Evolutionary conservation across 1,284 basidiomycete species (phyloP).

Genomic region (Fomitopsis schrenkii): DNA sequence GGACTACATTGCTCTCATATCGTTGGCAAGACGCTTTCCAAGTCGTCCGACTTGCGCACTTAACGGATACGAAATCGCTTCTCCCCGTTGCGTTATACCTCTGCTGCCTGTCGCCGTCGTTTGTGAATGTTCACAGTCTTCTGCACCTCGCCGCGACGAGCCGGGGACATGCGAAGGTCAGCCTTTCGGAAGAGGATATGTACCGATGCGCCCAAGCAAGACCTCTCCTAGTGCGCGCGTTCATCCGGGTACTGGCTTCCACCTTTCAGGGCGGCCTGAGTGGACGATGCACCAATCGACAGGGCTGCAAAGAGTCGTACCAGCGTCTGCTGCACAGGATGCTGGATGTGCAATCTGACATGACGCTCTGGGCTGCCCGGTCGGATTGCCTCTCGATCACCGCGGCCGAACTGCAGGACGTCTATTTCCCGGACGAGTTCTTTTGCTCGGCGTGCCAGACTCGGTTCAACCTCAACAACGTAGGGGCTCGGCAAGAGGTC

Average conservation of each 20-base stretch:
- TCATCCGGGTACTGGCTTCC: too few species aligned
- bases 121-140: neutral
- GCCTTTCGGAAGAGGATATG: too few species aligned
- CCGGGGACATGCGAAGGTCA: neutral
- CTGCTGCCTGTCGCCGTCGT: neutral
- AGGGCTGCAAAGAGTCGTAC: too few species aligned
- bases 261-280: too few species aligned
- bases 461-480: neutral
- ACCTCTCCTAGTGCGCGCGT: too few species aligned
- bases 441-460: neutral
- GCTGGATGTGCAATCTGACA: too few species aligned
- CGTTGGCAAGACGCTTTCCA: neutral
- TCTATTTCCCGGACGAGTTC: neutral
- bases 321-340: too few species aligned
- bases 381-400: too few species aligned
- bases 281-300: too few species aligned
- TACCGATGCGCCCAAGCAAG: too few species aligned
- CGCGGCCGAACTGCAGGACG: too few species aligned
- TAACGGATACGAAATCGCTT: neutral
- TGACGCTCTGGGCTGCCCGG: too few species aligned
- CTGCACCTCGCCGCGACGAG: neutral
- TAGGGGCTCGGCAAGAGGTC: neutral
- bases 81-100: neutral
- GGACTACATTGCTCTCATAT: neutral
- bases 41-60: neutral